Conservation (phyloP, 352 stramenopile species). For the Phytophthora multivora region DNA sequence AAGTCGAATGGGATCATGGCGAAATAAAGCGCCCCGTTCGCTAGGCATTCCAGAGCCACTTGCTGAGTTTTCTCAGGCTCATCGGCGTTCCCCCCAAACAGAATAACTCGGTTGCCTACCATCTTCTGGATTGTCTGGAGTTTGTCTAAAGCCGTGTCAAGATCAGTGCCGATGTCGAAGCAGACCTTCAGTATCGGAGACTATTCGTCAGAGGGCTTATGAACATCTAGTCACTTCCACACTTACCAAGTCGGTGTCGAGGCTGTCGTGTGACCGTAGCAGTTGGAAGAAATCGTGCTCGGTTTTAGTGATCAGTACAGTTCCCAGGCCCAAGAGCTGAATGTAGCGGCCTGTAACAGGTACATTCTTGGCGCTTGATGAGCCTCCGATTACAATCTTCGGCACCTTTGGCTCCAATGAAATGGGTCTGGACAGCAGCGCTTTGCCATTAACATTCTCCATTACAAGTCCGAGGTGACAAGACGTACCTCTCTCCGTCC, state of each 20-base stretch:
- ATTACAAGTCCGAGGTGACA: background rate
- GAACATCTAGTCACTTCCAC: background rate
- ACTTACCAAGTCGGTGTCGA: conserved; percentile 59
- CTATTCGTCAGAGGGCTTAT: background rate
- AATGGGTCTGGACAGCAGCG: conserved; percentile 22
- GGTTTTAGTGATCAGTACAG: conserved; percentile 39
- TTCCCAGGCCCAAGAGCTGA: conserved; percentile 67
- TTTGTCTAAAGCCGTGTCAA: conserved; percentile 51
- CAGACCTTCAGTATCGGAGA: conserved; percentile 46
- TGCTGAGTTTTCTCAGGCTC: conserved; percentile 38
- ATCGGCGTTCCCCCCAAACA: conserved; percentile 55
- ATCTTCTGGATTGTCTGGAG: conserved; percentile 41
- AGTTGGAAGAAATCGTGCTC: conserved; percentile 46
- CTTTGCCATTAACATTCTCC: background rate
- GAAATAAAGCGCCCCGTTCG: conserved; percentile 63
- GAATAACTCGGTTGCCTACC: conserved; percentile 54
- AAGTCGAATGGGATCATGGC: conserved; percentile 66
- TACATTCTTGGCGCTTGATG: conserved; percentile 41
- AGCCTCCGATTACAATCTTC: conserved; percentile 62
- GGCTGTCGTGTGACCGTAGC: conserved; percentile 36
- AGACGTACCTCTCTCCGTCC: conserved; percentile 22
- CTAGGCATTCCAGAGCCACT: conserved; percentile 49
- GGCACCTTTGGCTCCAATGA: conserved; percentile 56
- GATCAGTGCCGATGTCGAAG: conserved; percentile 59
- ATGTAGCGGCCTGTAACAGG: conserved; percentile 70